Percentiles rank a stretch among this genome's conserved stretches.
Conservation (phyloP, 2,329 filamentous ascomycete genomes). For the Colletotrichum aenigma region DNA sequence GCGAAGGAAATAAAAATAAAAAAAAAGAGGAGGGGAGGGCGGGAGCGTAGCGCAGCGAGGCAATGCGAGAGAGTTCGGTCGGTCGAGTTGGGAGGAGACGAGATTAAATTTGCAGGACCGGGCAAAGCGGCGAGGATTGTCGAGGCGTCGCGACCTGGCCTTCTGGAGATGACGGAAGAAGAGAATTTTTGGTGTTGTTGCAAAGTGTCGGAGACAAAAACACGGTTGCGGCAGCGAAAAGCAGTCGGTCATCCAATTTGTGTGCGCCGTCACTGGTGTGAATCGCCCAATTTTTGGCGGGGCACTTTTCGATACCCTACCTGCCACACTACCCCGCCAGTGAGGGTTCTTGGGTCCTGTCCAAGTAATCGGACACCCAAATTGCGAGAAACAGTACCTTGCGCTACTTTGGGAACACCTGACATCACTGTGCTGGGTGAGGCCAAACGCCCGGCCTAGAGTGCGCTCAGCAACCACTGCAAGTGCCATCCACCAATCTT, state of each 20-base stretch:
- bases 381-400: not conserved
- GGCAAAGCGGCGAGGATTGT: constrained; percentile 4
- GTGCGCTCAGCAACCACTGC: not conserved
- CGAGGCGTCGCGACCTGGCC: constrained; percentile 17
- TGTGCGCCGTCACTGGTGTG: constrained; percentile 21
- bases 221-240: constrained; percentile 13
- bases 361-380: not conserved
- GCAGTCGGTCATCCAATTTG: constrained; percentile 23
- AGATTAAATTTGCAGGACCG: not conserved
- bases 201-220: constrained; percentile 1
- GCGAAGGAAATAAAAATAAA: not conserved
- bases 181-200: constrained; percentile 11
- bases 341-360: not conserved
- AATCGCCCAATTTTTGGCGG: constrained; percentile 22
- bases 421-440: constrained; percentile 4
- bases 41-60: not conserved
- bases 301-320: constrained; percentile 18
- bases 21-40: not conserved
- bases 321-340: constrained; percentile 7
- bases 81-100: not conserved
- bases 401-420: not conserved
- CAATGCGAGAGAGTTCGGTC: not conserved
- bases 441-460: not conserved
- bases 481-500: not conserved
- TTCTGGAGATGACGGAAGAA: constrained; percentile 4